Evolutionary conservation across 225 moss, liverwort and hornwort species (phyloP).

Genomic region (Thuidium tamariscinum): DNA sequence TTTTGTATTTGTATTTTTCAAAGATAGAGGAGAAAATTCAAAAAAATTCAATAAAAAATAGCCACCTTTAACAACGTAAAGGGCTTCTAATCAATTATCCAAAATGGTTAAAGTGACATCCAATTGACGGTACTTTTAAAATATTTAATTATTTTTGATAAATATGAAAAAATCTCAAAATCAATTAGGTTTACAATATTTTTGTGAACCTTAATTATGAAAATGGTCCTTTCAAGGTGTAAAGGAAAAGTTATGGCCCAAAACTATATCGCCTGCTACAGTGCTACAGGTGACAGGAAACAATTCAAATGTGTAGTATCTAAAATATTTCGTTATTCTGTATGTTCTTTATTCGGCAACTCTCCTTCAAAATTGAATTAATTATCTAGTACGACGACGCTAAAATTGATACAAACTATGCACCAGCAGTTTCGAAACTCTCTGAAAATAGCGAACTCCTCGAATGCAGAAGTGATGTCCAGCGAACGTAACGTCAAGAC

Average conservation of each 20-base stretch:
- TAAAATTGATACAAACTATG: neutral
- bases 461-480: neutral
- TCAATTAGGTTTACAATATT: accelerated
- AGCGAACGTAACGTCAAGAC: neutral
- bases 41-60: neutral
- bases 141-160: neutral
- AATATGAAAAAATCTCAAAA: neutral
- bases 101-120: no score
- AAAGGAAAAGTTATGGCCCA: neutral
- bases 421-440: neutral
- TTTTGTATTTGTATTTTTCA: neutral
- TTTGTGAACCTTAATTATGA: neutral
- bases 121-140: no score
- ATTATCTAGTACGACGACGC: neutral
- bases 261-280: neutral
- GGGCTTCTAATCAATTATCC: neutral
- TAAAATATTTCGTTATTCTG: neutral
- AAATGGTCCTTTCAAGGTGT: neutral
- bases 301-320: neutral
- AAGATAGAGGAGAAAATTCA: neutral
- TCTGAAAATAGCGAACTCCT: neutral
- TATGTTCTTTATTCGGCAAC: neutral
- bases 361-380: neutral
- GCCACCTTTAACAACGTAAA: neutral
- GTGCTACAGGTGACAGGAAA: accelerated